phyloP scores from a whole-genome alignment of 805 yeast genomes.

The Alloascoidea africana region DNA sequence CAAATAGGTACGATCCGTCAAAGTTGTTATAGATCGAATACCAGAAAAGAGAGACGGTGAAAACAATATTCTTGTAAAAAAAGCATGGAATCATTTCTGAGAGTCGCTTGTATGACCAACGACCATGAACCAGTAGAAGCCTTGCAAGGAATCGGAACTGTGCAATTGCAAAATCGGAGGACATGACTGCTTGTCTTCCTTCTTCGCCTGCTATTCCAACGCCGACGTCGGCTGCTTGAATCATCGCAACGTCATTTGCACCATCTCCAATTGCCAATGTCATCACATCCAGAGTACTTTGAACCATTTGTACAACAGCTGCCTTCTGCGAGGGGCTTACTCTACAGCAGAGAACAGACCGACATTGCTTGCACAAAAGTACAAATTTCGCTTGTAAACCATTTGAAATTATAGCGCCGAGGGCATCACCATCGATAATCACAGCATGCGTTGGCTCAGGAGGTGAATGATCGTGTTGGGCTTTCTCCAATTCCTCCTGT shows the following conservation, averaged over 20 bases:
- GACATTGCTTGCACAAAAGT: slow-evolving; percentile 59
- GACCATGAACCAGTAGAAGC: slow-evolving; percentile 62
- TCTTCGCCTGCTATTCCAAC: slow-evolving; percentile 82
- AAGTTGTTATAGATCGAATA: slow-evolving; percentile 51
- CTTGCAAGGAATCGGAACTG: slow-evolving; percentile 58
- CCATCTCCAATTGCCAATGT: slow-evolving; percentile 80
- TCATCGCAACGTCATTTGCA: slow-evolving; percentile 81
- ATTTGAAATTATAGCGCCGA: slow-evolving; percentile 14
- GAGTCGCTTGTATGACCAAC: slow-evolving; percentile 65
- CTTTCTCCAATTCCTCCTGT: slow-evolving; percentile 27
- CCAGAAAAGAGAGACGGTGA: slow-evolving; percentile 67
- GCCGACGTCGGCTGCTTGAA: slow-evolving; percentile 74
- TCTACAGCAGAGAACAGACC: slow-evolving; percentile 69
- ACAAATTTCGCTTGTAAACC: slow-evolving; percentile 37
- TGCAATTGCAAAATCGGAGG: slow-evolving; percentile 72
- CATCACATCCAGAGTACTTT: slow-evolving; percentile 49
- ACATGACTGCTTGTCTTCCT: slow-evolving; percentile 80
- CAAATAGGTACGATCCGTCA: slow-evolving; percentile 66
- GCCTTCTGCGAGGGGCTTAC: slow-evolving; percentile 82
- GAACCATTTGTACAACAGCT: slow-evolving; percentile 52
- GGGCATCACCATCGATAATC: slow-evolving; percentile 57
- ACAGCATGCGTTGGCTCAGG: slow-evolving; percentile 44
- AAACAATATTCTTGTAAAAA: slow-evolving; percentile 63
- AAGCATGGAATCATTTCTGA: slow-evolving; percentile 71
- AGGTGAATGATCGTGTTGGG: slow-evolving; percentile 47